Evolutionary conservation across 106 monocot genomes (phyloP).

Genomic region (Acorus gramineus): DNA sequence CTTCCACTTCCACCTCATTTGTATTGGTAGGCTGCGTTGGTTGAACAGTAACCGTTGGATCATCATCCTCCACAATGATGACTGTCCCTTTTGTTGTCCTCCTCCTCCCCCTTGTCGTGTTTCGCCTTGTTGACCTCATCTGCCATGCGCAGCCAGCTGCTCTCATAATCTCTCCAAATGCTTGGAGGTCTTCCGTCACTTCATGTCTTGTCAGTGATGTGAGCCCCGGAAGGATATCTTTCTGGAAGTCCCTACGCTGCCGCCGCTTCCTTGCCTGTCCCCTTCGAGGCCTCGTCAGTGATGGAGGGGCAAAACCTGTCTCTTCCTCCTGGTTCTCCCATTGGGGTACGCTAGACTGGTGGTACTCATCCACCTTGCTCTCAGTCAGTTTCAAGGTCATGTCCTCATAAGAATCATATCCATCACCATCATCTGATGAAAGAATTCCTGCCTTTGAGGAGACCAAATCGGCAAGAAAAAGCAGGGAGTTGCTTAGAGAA

Average conservation of each 20-base stretch:
- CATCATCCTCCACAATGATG: constrained; percentile 8
- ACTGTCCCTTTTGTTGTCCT: constrained; percentile 6
- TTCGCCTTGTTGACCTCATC: constrained; percentile 16
- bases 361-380: constrained; percentile 14
- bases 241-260: constrained; percentile 70
- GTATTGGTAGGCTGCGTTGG: not conserved
- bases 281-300: constrained; percentile 31
- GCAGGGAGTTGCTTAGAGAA: constrained; percentile 10
- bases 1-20: constrained; percentile 11
- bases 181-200: constrained; percentile 60
- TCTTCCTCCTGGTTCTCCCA: constrained; percentile 1
- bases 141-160: constrained; percentile 36
- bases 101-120: constrained; percentile 11
- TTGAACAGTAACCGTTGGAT: not conserved
- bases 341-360: not conserved
- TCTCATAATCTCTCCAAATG: constrained; percentile 40
- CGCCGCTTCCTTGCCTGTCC: constrained; percentile 40
- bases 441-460: not conserved
- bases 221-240: constrained; percentile 64
- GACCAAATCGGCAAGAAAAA: constrained; percentile 29
- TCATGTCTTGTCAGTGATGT: constrained; percentile 52
- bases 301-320: constrained; percentile 9
- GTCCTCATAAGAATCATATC: constrained; percentile 29
- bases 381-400: constrained; percentile 32
- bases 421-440: constrained; percentile 10